Base-by-base conservation (phyloP, 1,284 basidiomycete genomes). In the Ustanciosporium gigantosporum region DNA sequence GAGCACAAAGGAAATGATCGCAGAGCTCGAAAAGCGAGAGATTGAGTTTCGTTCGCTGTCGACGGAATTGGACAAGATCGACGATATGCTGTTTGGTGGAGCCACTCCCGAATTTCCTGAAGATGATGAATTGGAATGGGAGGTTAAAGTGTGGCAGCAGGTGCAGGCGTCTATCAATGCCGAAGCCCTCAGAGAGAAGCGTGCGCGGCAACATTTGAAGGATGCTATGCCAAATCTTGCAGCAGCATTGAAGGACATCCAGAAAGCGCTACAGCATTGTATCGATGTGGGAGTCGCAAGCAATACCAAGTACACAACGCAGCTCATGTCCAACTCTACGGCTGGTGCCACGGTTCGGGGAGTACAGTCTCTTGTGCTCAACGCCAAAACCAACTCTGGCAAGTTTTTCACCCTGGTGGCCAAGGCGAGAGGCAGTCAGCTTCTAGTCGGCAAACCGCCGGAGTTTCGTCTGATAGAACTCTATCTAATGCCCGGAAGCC, bases 391-490 rank as follows among this genome's bases (percentile, higher is more conserved):
- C 15, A 42, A 39, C 25, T 50, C 53, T 17, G 70, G 72, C 46
- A 64, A 70, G 39, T 62, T 60, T 34, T 59, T 58, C 51, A 71
- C 68, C 31, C 45, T 44, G 9, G 27, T 70, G 1, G 66, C 68
- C 22, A 59, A 57, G 21, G 70, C 72, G 3, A 39, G 72, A 15
- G 57, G 59, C 19, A 68, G 56, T n/a, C 68, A 73, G 40, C 22
- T 49, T 29, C 40, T 69, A 2, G 52, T 74, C 13, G 31, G 38
- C 14, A 46, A 41, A 14, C 43, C 66, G 14, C 68, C 65, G 13
- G 42, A 48, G 11, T 49, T 74, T 5, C 40, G 50, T 9, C 19
- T 74, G 24, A 44, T 67, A 29, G 72, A 74, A 41, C 58, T 71
- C 2, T 41, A 70, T 22, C 51, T 41, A 15, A 39, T 74, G 53